Base-by-base conservation (phyloP, 306 rosid species). In the Quercus wislizeni region DNA sequence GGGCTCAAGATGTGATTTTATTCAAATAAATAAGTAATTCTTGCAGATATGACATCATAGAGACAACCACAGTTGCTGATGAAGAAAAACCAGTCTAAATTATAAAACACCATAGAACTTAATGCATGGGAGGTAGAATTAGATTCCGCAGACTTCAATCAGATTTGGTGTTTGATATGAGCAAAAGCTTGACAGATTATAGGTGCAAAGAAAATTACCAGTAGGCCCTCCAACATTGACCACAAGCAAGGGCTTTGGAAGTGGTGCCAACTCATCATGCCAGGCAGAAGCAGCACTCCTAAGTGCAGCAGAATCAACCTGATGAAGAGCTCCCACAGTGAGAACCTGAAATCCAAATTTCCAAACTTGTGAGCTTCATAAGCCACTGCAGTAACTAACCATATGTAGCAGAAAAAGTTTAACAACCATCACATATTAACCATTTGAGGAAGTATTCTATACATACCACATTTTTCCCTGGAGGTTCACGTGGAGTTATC, bases 271-370 rank as follows among this genome's bases (percentile, higher is more conserved):
- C 79, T 90, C 89, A 65, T 89, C 81, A 76, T 88, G 91, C 97
- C 98, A 94, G 69, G 86, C 74, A 79, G 91, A 91, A 81, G 97
- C 95, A 61, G 93, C 97, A 79, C 38, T 57, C 83, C 87, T 87
- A 30, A 88, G 98, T 79, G 97, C 90, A 79, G 83, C 65, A 21
- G 88, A 82, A 84, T 94, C 97, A 78, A 93, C 94, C 85, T 78
- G 97, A 83, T 94, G 97, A 94, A 94, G 98, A 55, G 98, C 98
- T 78, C 98, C 97, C 41, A 88, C 82, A 3, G 97, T 91, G 83
- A 94, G 98, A 70, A 92, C 82, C 98, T 94, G 84, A 63, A 78
- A 76, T 57, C 28, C 51, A 75, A 55, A 69, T 74, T 57, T 69
- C 41, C 64, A 81, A 54, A 78, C 59, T 78, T 72, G 74, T 52